Evolutionary conservation across 2,329 filamentous ascomycete genomes (phyloP).

Genomic region (Aspergillus alliaceus): DNA sequence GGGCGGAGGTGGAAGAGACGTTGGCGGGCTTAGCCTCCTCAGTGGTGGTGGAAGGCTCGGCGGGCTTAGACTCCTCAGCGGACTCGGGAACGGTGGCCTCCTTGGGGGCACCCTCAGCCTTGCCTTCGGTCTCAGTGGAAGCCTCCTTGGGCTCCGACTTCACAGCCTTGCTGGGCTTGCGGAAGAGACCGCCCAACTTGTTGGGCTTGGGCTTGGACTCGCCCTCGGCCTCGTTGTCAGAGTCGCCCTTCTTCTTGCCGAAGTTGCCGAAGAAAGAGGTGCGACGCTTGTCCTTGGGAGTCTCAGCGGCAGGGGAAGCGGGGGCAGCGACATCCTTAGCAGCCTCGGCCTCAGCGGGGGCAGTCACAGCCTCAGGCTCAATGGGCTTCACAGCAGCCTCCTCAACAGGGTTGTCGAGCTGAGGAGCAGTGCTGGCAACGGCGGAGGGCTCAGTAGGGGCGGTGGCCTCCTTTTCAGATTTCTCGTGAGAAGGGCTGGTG

Average conservation of each 20-base stretch:
- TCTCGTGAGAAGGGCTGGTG: constrained; percentile 45
- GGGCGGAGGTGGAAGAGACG: constrained; percentile 32
- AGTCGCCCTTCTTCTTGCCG: constrained; percentile 51
- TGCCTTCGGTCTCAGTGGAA: constrained; percentile 29
- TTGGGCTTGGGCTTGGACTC: constrained; percentile 45
- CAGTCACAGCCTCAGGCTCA: constrained; percentile 45
- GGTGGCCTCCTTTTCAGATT: constrained; percentile 50
- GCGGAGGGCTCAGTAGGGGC: constrained; percentile 47
- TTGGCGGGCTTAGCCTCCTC: constrained; percentile 37
- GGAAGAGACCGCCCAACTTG: constrained; percentile 50
- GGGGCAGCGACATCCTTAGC: constrained; percentile 33
- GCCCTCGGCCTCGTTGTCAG: constrained; percentile 49
- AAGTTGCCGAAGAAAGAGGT: constrained; percentile 57
- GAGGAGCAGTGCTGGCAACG: constrained; percentile 50
- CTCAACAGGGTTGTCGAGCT: constrained; percentile 48
- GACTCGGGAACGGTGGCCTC: constrained; percentile 26
- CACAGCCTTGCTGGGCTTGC: constrained; percentile 50
- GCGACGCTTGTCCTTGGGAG: constrained; percentile 50
- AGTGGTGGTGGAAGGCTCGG: constrained; percentile 23
- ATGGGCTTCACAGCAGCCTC: constrained; percentile 38
- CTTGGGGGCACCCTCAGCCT: constrained; percentile 30
- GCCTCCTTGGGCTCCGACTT: constrained; percentile 44
- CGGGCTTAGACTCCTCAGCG: constrained; percentile 29
- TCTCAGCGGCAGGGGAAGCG: constrained; percentile 29
- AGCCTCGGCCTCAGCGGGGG: constrained; percentile 41